phyloP scores from a whole-genome alignment of 768 basidiomycete genomes.

The Dendrothele bispora region DNA sequence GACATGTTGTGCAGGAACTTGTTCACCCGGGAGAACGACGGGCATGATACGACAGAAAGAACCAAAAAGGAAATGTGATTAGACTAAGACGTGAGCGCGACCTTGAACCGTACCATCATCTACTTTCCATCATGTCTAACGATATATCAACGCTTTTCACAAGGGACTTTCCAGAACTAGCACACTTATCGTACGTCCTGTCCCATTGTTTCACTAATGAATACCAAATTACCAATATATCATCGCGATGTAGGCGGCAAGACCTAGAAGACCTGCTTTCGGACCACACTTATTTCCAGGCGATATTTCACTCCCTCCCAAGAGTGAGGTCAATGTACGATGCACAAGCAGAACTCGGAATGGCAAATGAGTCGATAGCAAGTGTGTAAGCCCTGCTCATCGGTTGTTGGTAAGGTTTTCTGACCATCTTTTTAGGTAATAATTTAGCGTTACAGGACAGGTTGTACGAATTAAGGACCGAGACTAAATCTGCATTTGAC shows the following conservation, averaged over 20 bases:
- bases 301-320: constrained; percentile 78
- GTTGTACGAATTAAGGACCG: constrained; percentile 72
- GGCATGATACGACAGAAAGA: constrained; percentile 55
- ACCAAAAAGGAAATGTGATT: neutral
- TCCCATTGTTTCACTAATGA: no score
- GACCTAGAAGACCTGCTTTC: constrained; percentile 88
- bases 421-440: constrained; percentile 48
- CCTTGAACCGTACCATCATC: constrained; percentile 2
- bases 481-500: constrained; percentile 86
- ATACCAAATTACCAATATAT: neutral
- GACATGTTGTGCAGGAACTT: constrained; percentile 68
- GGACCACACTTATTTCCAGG: constrained; percentile 84
- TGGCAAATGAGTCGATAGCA: constrained; percentile 85
- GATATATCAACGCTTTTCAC: constrained; percentile 47
- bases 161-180: constrained; percentile 71
- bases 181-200: constrained; percentile 62
- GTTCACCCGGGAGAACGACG: constrained; percentile 80
- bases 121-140: constrained; percentile 9
- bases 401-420: constrained; percentile 8
- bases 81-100: constrained; percentile 4
- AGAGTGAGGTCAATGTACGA: constrained; percentile 74
- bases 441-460: constrained; percentile 77
- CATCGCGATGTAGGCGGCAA: constrained; percentile 56
- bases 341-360: constrained; percentile 74
- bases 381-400: constrained; percentile 48